Evolutionary conservation across 208 protist genomes (phyloP), one percentile per base, ranked within the genome.

Genomic region (Borovskyia barvae): DNA sequence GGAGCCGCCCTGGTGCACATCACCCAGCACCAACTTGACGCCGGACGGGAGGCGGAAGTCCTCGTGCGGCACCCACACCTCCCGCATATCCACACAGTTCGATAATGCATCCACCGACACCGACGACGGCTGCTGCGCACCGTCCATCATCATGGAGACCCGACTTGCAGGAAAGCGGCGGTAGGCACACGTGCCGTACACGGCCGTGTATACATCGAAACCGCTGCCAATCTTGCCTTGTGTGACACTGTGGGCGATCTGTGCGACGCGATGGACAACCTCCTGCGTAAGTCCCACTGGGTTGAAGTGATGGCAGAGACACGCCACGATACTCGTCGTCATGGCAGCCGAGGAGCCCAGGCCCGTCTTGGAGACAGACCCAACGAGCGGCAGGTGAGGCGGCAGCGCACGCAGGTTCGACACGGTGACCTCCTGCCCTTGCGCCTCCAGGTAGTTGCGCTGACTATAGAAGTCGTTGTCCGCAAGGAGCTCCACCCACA

Each of bases 141-240:
- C 55, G 30, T 40, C 29, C 72, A 93, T 66, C 48, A 93, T 60
- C 42, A 59, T 59, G 41, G 92, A 78, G 26, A 95, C 66, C 37
- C 63, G 64, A 8, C 47, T 40, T 9, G 84, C 70, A 19, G 82
- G 74, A 71, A 96, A 97, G 33, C 96, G 83, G 26, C 77, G 82
- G 81, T 98, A 98, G 7, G 73, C 78, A 59, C 92, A 92, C 36
- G 87, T 92, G 50, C 97, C 97, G 68, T 91, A 98, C 1, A 96
- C 83, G 28, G 97, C 97, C 7, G 95, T 93, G 66, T 85, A 97
- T 15, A 99, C 94, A 69, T 99, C 97, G 68, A 99, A 99, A 32
- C 97, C 97, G 70, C 91, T 97, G 35, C 97, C 97, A 26, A 99
- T 88, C 81, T 98, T 98, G 19, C 94, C 96, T 68, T 99, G 97